Evolutionary conservation across 1,139 yeast genomes (phyloP).

Genomic region (Yamadazyma oceani): DNA sequence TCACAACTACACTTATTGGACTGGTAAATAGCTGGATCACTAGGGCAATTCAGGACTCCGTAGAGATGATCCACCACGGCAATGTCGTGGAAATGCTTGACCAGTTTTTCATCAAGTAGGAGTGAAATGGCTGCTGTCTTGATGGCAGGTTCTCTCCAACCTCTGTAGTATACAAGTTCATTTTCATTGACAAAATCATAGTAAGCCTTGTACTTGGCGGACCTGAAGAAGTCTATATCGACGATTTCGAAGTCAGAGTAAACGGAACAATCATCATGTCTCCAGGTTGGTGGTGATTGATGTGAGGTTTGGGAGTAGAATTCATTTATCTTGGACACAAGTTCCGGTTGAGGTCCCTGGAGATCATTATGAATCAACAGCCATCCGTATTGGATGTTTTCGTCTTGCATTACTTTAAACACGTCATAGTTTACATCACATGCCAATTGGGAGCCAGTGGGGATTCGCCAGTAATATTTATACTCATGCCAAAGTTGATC

Average conservation of each 20-base stretch:
- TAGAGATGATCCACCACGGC: conserved; percentile 12
- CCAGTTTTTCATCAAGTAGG: conserved; percentile 13
- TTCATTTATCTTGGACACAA: conserved; percentile 11
- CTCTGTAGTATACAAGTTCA: conserved; percentile 16
- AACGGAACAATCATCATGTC: conserved; percentile 15
- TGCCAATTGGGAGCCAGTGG: conserved; percentile 52
- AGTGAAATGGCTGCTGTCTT: conserved; percentile 18
- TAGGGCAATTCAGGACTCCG: conserved; percentile 20
- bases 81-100: conserved; percentile 19
- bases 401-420: conserved; percentile 53
- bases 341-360: conserved; percentile 14
- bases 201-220: conserved; percentile 14
- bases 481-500: conserved; percentile 36
- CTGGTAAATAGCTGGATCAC: conserved; percentile 13
- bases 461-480: conserved; percentile 68
- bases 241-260: conserved; percentile 20
- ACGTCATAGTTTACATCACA: conserved; percentile 64
- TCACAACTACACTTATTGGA: conserved; percentile 15
- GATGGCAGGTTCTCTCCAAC: conserved; percentile 21
- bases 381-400: conserved; percentile 55
- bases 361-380: conserved; percentile 17
- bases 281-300: too few species aligned
- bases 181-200: conserved; percentile 15
- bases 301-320: too few species aligned
- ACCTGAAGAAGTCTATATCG: conserved; percentile 13